Percentiles rank a stretch among this genome's conserved stretches.
These are phyloP conservation scores for Solidago caesia DNA, from an alignment of 129 eudicot genomes.

Conservation along the genomic window DNA sequence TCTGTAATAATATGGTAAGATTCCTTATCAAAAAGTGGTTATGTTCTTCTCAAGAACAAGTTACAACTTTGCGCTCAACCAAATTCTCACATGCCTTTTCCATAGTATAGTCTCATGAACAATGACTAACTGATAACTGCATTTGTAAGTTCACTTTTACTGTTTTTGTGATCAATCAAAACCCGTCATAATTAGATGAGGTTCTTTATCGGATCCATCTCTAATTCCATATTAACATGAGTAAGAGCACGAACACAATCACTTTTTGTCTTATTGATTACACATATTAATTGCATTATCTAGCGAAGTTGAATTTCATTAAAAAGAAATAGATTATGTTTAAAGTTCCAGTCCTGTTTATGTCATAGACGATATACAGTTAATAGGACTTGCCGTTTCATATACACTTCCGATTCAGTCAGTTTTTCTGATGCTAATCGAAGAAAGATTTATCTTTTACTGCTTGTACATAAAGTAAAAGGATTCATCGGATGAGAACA, in stretches of 20 bases:
- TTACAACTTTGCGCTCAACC: not conserved
- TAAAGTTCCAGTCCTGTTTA: not conserved
- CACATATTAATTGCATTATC: conserved; percentile 19
- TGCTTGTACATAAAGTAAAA: not conserved
- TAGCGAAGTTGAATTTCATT: conserved; percentile 9
- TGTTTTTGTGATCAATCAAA: conserved; percentile 6
- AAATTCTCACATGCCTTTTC: not conserved
- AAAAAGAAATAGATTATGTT: not conserved
- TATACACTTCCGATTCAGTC: not conserved
- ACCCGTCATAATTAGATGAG: conserved; percentile 8
- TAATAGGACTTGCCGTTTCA: not conserved
- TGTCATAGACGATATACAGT: not conserved
- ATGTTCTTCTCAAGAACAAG: not conserved
- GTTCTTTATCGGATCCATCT: conserved; percentile 5
- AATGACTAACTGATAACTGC: conserved; percentile 10
- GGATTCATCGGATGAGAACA: not conserved
- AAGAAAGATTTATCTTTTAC: conserved; percentile 3
- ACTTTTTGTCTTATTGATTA: not conserved
- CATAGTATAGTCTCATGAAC: not conserved
- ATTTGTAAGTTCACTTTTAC: conserved; percentile 24
- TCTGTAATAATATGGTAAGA: not conserved
- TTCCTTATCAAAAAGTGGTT: not conserved
- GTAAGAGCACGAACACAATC: conserved; percentile 9
- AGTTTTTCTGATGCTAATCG: not conserved
- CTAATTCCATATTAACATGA: conserved; percentile 15